Evolutionary conservation across 1,284 basidiomycete species (phyloP).

Genomic region (Ustilago trichophora): DNA sequence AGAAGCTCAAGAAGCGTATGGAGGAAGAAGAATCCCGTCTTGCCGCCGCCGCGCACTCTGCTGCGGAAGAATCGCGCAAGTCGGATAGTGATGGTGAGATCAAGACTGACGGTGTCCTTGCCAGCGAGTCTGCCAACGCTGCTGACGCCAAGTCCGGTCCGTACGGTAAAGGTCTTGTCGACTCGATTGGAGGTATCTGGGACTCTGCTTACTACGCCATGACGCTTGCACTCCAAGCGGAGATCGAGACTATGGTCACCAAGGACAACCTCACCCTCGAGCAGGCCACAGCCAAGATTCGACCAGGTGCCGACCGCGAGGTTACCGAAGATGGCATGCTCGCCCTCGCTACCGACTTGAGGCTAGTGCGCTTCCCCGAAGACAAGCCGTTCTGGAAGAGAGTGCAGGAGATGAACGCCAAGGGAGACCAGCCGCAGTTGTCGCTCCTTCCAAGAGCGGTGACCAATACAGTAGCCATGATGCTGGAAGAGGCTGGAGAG

Average conservation of each 20-base stretch:
- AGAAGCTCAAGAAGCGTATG: constrained; percentile 40
- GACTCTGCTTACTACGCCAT: constrained; percentile 66
- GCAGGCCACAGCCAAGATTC: constrained; percentile 40
- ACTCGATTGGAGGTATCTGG: constrained; percentile 67
- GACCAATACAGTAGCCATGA: constrained; percentile 25
- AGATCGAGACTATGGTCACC: constrained; percentile 37
- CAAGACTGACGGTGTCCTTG: constrained; percentile 13
- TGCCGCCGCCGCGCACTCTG: constrained; percentile 42
- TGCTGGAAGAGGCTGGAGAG: constrained; percentile 40
- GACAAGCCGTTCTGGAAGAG: constrained; percentile 52
- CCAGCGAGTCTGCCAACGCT: constrained; percentile 3
- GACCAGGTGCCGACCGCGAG: constrained; percentile 31
- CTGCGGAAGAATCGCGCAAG: constrained; percentile 35
- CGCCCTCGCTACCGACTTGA: constrained; percentile 47
- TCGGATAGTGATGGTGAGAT: constrained; percentile 14
- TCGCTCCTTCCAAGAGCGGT: constrained; percentile 28
- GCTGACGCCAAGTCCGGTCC: constrained; percentile 37
- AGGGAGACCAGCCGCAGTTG: constrained; percentile 49
- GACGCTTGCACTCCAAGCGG: constrained; percentile 37
- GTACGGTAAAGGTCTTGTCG: constrained; percentile 67
- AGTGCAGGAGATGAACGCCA: constrained; percentile 46
- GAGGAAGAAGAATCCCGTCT: constrained; percentile 38
- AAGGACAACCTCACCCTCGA: constrained; percentile 48
- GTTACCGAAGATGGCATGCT: constrained; percentile 34
- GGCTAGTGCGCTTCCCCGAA: constrained; percentile 55